Percentiles rank a stretch among this genome's conserved stretches.
These are phyloP conservation scores for Cephaloascus fragrans DNA, from an alignment of 805 yeast genomes.

Conservation along the genomic window DNA sequence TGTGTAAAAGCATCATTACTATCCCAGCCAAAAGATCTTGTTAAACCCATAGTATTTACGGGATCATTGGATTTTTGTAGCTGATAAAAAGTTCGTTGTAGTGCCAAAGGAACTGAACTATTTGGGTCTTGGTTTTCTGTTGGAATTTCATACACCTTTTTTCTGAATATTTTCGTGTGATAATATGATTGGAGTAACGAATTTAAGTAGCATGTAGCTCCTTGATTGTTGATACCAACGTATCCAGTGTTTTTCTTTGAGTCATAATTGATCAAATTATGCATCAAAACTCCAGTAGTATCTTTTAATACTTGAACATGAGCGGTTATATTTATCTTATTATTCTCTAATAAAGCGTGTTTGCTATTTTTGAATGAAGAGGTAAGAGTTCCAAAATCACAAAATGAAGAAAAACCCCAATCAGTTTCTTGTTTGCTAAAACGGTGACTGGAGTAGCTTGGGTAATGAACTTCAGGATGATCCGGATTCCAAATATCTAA, in stretches of 20 bases:
- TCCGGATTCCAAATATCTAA: slow-evolving; percentile 77
- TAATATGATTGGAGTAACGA: slow-evolving; percentile 85
- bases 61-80: slow-evolving; percentile 67
- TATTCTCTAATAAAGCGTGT: slow-evolving; percentile 37
- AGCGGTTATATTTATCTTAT: slow-evolving; percentile 61
- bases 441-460: slow-evolving; percentile 66
- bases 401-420: slow-evolving; percentile 89
- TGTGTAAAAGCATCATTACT: slow-evolving; percentile 91
- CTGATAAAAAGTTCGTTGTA: slow-evolving; percentile 81
- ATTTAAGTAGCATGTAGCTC: slow-evolving; percentile 96
- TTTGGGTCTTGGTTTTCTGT: slow-evolving; percentile 47
- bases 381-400: slow-evolving; percentile 42
- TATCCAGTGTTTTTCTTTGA: slow-evolving; percentile 83
- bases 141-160: slow-evolving; percentile 84
- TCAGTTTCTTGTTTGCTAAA: slow-evolving; percentile 71
- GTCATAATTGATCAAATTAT: slow-evolving; percentile 73
- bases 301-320: slow-evolving; percentile 74
- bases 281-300: slow-evolving; percentile 93
- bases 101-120: slow-evolving; percentile 63
- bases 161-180: slow-evolving; percentile 74
- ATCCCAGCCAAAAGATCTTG: slow-evolving; percentile 96
- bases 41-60: slow-evolving; percentile 76
- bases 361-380: slow-evolving; percentile 20
- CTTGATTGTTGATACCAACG: slow-evolving; percentile 92
- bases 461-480: slow-evolving; percentile 48